A percentile compares a stretch with the other conserved stretches of the same genome.
These are phyloP conservation scores for Fraxinus albicans DNA, from an alignment of 305 asterid species.

Conservation along the genomic window DNA sequence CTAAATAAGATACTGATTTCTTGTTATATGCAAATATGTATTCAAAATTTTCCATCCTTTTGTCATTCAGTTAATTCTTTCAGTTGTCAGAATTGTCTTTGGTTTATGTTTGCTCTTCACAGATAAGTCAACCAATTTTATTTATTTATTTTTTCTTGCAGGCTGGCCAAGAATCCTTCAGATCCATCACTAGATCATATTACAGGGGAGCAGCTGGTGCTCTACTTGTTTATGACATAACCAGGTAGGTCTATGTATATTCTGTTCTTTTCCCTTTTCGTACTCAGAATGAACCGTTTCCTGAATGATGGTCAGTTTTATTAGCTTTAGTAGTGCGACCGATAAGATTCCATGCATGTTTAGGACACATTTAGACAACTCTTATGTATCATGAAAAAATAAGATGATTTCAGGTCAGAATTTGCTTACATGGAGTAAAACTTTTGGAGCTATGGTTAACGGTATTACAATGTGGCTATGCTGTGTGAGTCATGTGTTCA, in stretches of 20 bases:
- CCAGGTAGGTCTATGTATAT: constrained; percentile 44
- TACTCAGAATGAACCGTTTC: background rate
- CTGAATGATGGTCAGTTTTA: background rate
- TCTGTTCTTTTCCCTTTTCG: background rate
- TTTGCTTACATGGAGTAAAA: background rate
- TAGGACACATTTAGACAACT: background rate
- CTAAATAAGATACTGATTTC: background rate
- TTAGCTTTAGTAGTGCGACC: background rate
- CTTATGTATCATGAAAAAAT: background rate
- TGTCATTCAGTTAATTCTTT: background rate
- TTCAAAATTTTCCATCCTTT: background rate
- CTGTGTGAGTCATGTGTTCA: background rate
- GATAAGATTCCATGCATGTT: background rate
- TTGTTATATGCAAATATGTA: background rate
- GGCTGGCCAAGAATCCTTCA: constrained; percentile 88
- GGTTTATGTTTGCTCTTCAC: background rate
- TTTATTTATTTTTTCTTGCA: constrained; percentile 19
- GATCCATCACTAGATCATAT: constrained; percentile 80
- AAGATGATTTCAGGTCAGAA: background rate
- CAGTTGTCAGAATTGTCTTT: background rate
- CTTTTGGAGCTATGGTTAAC: background rate
- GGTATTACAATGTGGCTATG: background rate
- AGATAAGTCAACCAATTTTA: background rate
- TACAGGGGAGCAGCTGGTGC: constrained; percentile 96
- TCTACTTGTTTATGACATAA: constrained; percentile 75